Percentiles rank a stretch among this genome's conserved stretches.
Evolutionary conservation across 2,329 filamentous ascomycete species (phyloP).

Genomic region (Cercospora brassicicola): DNA sequence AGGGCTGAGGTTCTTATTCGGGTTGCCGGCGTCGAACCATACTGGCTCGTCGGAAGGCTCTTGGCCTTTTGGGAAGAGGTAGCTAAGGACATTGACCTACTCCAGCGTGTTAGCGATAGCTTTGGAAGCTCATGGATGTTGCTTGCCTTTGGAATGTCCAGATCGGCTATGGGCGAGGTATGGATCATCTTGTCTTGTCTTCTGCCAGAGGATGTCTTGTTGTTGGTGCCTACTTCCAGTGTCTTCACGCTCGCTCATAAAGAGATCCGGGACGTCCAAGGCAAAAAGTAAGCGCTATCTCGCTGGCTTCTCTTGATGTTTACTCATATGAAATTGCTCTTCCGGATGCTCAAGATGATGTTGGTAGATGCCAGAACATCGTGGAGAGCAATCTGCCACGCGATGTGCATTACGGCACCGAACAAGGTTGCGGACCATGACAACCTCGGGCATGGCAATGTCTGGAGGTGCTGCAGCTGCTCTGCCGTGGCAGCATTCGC

Average conservation of each 20-base stretch:
- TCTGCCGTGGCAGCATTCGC: background rate
- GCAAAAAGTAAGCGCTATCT: background rate
- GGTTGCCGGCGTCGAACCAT: constrained; percentile 56
- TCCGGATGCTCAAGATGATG: background rate
- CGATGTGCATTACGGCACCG: constrained; percentile 2
- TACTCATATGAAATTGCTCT: background rate
- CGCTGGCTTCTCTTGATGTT: background rate
- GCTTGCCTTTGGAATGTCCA: constrained; percentile 34
- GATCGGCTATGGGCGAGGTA: constrained; percentile 28
- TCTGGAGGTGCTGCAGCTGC: background rate
- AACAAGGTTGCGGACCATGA: constrained; percentile 1
- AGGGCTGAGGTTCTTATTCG: constrained; percentile 50
- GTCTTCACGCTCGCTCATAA: background rate
- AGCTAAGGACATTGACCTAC: constrained; percentile 47
- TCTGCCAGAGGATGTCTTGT: background rate
- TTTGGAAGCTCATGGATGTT: background rate
- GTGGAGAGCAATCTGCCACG: background rate
- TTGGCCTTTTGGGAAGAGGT: constrained; percentile 40
- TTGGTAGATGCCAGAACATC: background rate
- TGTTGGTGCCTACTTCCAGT: background rate
- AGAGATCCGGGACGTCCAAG: background rate
- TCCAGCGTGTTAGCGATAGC: background rate
- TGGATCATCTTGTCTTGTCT: constrained; percentile 29
- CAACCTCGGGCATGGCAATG: constrained; percentile 23
- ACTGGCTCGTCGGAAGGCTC: constrained; percentile 49